Evolutionary conservation across 805 yeast species (phyloP).

Genomic region (Kodamaea kaohsiungensis): DNA sequence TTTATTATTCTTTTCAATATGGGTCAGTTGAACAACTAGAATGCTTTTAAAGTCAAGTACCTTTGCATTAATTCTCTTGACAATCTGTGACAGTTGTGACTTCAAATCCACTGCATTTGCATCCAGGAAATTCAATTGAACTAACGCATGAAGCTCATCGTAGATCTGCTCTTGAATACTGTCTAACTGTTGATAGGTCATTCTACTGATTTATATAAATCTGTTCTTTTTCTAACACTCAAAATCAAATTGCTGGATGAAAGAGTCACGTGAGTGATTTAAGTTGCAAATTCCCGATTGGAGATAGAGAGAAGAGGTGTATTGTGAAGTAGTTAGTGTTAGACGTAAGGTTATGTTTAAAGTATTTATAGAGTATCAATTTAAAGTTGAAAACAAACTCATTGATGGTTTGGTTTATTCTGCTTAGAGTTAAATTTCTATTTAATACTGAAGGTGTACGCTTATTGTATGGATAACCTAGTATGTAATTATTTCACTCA

Average conservation of each 20-base stretch:
- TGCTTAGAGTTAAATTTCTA: too few relatives aligned
- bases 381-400: too few relatives aligned
- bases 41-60: conserved; percentile 8
- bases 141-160: conserved; percentile 18
- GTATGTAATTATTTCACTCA: too few relatives aligned
- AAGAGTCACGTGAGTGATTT: background rate
- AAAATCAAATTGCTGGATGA: background rate
- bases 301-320: background rate
- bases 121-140: conserved; percentile 9
- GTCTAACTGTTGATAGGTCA: conserved; percentile 19
- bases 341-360: too few relatives aligned
- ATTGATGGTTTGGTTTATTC: too few relatives aligned
- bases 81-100: conserved; percentile 11
- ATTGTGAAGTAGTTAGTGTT: too few relatives aligned
- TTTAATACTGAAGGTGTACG: too few relatives aligned
- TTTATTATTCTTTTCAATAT: background rate
- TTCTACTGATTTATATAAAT: background rate
- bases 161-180: conserved; percentile 22
- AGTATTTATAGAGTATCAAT: too few relatives aligned
- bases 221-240: background rate
- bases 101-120: conserved; percentile 8
- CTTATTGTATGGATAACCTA: too few relatives aligned
- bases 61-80: conserved; percentile 9
- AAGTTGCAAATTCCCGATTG: background rate
- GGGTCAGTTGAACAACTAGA: background rate